A percentile compares a stretch with the other conserved stretches of the same genome.
Evolutionary conservation across 2,329 filamentous ascomycete species (phyloP).

Genomic region (Phoma herbarum): DNA sequence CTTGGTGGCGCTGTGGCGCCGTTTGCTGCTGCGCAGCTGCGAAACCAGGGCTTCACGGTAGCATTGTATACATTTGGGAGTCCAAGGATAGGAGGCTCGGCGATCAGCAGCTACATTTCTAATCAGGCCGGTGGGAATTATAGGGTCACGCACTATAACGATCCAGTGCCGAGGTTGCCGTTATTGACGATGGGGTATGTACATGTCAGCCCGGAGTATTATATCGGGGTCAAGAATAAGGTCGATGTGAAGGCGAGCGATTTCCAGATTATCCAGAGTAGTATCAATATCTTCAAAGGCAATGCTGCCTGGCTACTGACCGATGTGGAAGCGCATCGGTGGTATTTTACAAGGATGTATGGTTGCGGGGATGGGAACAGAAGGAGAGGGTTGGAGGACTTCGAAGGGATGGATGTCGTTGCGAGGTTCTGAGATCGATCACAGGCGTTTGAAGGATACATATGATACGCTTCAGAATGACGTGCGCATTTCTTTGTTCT

Average conservation of each 20-base stretch:
- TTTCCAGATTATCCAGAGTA: conserved; percentile 36
- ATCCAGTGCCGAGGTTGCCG: conserved; percentile 74
- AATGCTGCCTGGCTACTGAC: conserved; percentile 42
- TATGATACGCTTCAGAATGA: no score
- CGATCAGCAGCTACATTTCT: conserved; percentile 65
- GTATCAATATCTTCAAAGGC: conserved; percentile 34
- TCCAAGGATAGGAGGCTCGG: conserved; percentile 71
- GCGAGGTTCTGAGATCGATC: conserved; percentile 24
- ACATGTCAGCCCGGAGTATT: conserved; percentile 76
- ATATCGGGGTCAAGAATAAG: conserved; percentile 41
- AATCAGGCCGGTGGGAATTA: conserved; percentile 63
- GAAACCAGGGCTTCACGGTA: conserved; percentile 34
- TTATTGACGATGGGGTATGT: conserved; percentile 68
- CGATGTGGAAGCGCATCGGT: conserved; percentile 47
- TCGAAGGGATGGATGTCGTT: conserved; percentile 26
- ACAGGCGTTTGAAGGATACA: background rate
- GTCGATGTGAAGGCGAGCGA: conserved; percentile 31
- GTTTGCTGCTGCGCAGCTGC: conserved; percentile 64
- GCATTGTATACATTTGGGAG: conserved; percentile 68
- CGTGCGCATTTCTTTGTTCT: no score
- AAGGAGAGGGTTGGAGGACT: conserved; percentile 21
- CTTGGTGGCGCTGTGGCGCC: conserved; percentile 72
- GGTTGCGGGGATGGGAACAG: conserved; percentile 29
- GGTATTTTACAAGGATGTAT: conserved; percentile 46
- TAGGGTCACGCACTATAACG: conserved; percentile 72